Conservation (phyloP, 768 basidiomycete species). For the Pleurotus ostreatus region DNA sequence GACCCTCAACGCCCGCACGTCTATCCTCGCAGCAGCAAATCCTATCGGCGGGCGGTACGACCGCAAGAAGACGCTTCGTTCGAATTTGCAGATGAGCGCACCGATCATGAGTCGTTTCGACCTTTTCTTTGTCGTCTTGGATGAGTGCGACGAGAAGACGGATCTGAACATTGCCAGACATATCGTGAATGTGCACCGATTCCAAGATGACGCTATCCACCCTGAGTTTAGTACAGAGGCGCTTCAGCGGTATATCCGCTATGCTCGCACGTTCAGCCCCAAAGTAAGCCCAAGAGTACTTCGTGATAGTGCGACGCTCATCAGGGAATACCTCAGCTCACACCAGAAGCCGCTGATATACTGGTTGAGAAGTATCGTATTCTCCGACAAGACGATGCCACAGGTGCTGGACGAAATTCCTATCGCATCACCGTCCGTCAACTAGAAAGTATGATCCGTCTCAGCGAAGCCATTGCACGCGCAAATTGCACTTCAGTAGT, state of each 20-base stretch:
- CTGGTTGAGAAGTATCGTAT: constrained; percentile 94
- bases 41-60: constrained; percentile 97
- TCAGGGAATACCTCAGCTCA: constrained; percentile 52
- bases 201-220: constrained; percentile 89
- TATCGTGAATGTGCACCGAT: constrained; percentile 96
- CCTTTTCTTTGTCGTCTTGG: constrained; percentile 95
- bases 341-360: constrained; percentile 86
- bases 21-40: constrained; percentile 96
- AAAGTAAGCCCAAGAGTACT: constrained; percentile 52
- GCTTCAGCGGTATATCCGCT: constrained; percentile 93
- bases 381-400: constrained; percentile 88
- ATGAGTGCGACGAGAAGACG: constrained; percentile 91
- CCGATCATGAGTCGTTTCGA: constrained; percentile 99
- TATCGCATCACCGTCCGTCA: constrained; percentile 98
- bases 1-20: constrained; percentile 95
- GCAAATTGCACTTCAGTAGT: constrained; percentile 96
- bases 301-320: too few species aligned
- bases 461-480: constrained; percentile 95
- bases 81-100: constrained; percentile 95
- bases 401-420: constrained; percentile 84
- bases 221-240: constrained; percentile 98
- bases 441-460: constrained; percentile 95
- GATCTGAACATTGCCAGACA: constrained; percentile 94
- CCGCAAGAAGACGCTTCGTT: constrained; percentile 84
- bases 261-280: constrained; percentile 95